Evolutionary conservation across 2,329 filamentous ascomycete genomes (phyloP), one percentile per base, ranked within the genome.

Genomic region (Juglanconis juglandina): DNA sequence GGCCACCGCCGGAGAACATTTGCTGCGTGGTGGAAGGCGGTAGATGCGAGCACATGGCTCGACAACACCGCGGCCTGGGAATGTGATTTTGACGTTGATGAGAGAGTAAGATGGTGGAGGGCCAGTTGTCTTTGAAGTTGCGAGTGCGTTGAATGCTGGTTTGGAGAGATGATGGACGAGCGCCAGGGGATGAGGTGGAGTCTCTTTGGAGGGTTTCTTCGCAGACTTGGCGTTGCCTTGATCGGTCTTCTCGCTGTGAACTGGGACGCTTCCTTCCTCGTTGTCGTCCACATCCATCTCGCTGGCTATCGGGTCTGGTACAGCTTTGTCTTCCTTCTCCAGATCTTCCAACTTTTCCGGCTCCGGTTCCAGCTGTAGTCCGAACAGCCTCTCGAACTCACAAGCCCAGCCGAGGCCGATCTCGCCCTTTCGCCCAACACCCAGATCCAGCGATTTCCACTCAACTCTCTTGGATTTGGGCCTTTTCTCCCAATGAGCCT

Each of bases 391-490:
- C 68, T 92, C 88, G 82, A 92, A 96, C 69, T 96, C 91, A 73
- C 91, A 96, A 9, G 86, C 85, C 82, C 91, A 91, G 0, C 92
- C 92, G 56, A 84, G 76, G 1, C 95, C 95, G 37, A 96, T 69
- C 72, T 98, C 95, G 1, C 94, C 94, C 68, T 87, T 93, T 56
- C 85, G 84, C 1, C 84, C 87, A 44, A 83, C 81, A 0, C 91
- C 91, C 9, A 97, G 77, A 66, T 92, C 83, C 10, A 98, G 77
- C 5, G 84, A 87, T 17, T 86, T 81, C 84, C 89, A 98, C 60
- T 88, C 87, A 1, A 86, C 77, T 56, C 92, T 83, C 74, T 95
- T 96, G 30, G 91, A 89, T 72, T 91, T 95, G 0, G 95, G 93
- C 53, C 87, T 85, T 56, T 84, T 83, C 55, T 88, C 85, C 92